Base-by-base conservation (phyloP, 2,329 filamentous ascomycete species). In the Ophiostoma tasmaniense region DNA sequence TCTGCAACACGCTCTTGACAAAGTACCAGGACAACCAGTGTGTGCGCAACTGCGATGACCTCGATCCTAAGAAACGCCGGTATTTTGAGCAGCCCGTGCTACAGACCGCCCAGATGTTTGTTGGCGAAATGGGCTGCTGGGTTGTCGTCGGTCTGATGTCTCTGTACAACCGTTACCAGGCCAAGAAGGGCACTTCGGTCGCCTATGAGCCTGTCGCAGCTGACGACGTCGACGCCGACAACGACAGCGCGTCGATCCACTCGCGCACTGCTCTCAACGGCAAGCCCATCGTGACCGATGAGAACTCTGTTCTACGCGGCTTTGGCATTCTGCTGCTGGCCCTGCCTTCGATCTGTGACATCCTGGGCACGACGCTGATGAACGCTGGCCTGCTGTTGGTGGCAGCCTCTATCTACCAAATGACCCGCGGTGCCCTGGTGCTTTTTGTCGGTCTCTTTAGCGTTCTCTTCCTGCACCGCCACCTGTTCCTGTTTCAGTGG, bases 11-110 rank as follows among this genome's bases (percentile, higher is more conserved):
- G 1, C 87, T 99, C 71, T 84, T 99, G 75, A 97, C 94, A 74
- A 99, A 99, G 78, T 97, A 93, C 76, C 94, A 98, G 91, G 95
- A 99, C 78, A 96, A 97, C 83, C 92, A 97, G 89, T 99, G 95
- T 80, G 91, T 98, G 55, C 86, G 90, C 73, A 88, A 98, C 81
- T 99, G 95, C 82, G 87, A 92, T 75, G 84, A 87, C 71, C 82
- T 85, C 28, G 81, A 92, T 75, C 85, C 87, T 11, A 84, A 83
- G 70, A 85, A 89, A 73, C 89, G 87, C 67, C 81, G 85, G 72
- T 85, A 86, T 74, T 98, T 99, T 80, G 92, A 97, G 78, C 94
- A 98, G 77, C 95, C 95, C 22, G 93, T 99, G 67, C 88, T 98
- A 68, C 95, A 99, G 78, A 98, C 95, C 72, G 88, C 92, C 0